Evolutionary conservation across 129 eudicot genomes (phyloP).

Genomic region (Heracleum sosnowskyi): DNA sequence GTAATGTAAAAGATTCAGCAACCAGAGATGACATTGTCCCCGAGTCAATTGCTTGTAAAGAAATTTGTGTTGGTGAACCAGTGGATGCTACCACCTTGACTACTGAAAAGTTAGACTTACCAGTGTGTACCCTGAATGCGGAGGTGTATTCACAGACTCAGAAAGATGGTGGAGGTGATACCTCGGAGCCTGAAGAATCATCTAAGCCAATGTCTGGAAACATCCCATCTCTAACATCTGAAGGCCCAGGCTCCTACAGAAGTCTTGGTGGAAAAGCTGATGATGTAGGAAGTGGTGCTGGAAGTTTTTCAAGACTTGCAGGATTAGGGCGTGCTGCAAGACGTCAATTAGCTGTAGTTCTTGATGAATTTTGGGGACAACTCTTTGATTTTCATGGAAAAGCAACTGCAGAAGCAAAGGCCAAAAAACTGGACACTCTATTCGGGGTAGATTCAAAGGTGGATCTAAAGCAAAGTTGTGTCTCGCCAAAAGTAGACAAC

Average conservation of each 20-base stretch:
- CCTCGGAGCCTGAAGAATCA: slow-evolving; percentile 50
- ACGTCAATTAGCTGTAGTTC: slow-evolving; percentile 69
- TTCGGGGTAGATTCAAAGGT: slow-evolving; percentile 47
- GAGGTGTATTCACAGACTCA: slow-evolving; percentile 45
- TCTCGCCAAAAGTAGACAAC: slow-evolving; percentile 32
- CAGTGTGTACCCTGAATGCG: slow-evolving; percentile 34
- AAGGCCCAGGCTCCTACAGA: slow-evolving; percentile 61
- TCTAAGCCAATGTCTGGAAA: slow-evolving; percentile 36
- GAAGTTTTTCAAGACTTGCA: slow-evolving; percentile 78
- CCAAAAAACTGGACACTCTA: slow-evolving; percentile 57
- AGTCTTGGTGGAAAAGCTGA: slow-evolving; percentile 58
- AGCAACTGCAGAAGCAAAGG: slow-evolving; percentile 63
- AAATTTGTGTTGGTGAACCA: slow-evolving; percentile 22
- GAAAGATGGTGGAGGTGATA: slow-evolving; percentile 35
- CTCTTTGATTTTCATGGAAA: slow-evolving; percentile 90
- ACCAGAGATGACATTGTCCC: slow-evolving; percentile 14
- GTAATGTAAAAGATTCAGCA: slow-evolving; percentile 25
- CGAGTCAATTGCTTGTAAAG: slow-evolving; percentile 3
- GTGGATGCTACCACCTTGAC: slow-evolving; percentile 10
- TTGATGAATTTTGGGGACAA: slow-evolving; percentile 96
- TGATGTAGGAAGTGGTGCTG: slow-evolving; percentile 67
- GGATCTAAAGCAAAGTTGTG: slow-evolving; percentile 33
- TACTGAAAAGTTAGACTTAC: slow-evolving; percentile 29
- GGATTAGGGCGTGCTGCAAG: slow-evolving; percentile 93
- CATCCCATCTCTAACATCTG: slow-evolving; percentile 37